Base-by-base conservation (phyloP, 495 filamentous ascomycete species). In the Penicillium longicatenatum region DNA sequence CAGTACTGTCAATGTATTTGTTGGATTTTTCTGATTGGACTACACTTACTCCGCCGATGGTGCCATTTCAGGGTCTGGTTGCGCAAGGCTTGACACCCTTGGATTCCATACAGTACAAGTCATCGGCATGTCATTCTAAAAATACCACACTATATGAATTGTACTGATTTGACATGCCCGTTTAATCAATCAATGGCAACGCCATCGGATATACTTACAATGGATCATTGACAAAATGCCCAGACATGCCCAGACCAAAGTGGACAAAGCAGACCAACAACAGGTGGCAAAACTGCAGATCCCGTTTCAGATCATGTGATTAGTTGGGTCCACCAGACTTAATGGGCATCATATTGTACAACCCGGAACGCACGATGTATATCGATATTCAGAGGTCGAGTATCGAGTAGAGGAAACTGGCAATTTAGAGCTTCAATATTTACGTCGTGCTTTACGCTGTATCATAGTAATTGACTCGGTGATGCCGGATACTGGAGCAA, bases 31-130 rank as follows among this genome's bases (percentile, higher is more conserved):
- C n/a, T 46, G 43, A 46, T 46, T 46, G 43, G 43, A 46, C 43
- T 22, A 17, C 14, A 10, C 20, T 46, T 46, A 50, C 47, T 50
- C 47, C 47, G 24, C 46, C 19, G 24, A 50, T 50, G 47, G 8
- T 24, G 26, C 47, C 47, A 50, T 50, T 50, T 33, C 5, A 50
- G 47, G 47, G 47, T 50, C 47, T 50, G 47, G 37, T 39, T 39
- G 37, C 37, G 37, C 37, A n/a, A 5, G 16, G 14, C 3, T 35
- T 10, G 12, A 35, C 1, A 11, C 4, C 26, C 26, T 5, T 35
- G 31, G 14, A 39, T 1, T 2, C 12, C 37, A 39, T n/a, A 35
- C 7, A 10, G 31, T 12, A 35, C 12, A 35, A 12, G 3, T 11
- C 31, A 14, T 35, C 31, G 31, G 31, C 31, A 35, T 35, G 31